Percentiles rank a stretch among this genome's conserved stretches.
Evolutionary conservation across 2,329 filamentous ascomycete species (phyloP).

Genomic region (Cryphonectria nitschkei): DNA sequence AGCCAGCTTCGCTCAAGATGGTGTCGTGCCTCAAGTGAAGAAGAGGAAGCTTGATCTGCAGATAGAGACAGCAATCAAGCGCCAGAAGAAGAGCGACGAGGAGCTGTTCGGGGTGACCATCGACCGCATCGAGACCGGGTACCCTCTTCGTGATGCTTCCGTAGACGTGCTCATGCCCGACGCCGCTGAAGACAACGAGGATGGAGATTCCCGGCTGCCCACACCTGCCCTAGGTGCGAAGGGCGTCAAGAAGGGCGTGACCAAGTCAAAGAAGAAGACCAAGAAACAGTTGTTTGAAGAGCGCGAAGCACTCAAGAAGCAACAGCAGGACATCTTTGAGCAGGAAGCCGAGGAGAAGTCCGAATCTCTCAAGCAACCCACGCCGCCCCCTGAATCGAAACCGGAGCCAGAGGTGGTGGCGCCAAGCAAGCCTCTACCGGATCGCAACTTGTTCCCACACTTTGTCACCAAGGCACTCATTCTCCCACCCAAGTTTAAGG

Average conservation of each 20-base stretch:
- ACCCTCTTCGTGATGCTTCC: slow-evolving; percentile 50
- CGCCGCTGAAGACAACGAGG: slow-evolving; percentile 51
- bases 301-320: slow-evolving; percentile 61
- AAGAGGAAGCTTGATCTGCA: slow-evolving; percentile 78
- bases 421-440: slow-evolving; percentile 38
- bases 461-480: slow-evolving; percentile 50
- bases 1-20: slow-evolving; percentile 69
- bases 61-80: slow-evolving; percentile 72
- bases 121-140: slow-evolving; percentile 55
- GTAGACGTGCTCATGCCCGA: slow-evolving; percentile 55
- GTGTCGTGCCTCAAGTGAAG: slow-evolving; percentile 48
- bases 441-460: slow-evolving; percentile 55
- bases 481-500: slow-evolving; percentile 48
- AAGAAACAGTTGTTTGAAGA: slow-evolving; percentile 79
- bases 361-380: slow-evolving; percentile 38
- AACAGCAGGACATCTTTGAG: slow-evolving; percentile 54
- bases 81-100: slow-evolving; percentile 79
- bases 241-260: slow-evolving; percentile 57
- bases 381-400: slow-evolving; percentile 36
- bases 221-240: slow-evolving; percentile 51
- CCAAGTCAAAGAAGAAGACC: slow-evolving; percentile 72
- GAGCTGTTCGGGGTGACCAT: slow-evolving; percentile 72
- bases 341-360: slow-evolving; percentile 47
- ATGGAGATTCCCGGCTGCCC: slow-evolving; percentile 49
- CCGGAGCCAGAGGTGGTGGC: slow-evolving; percentile 41